phyloP scores from a whole-genome alignment of 2,329 filamentous ascomycete genomes.

The Diplodia seriata region DNA sequence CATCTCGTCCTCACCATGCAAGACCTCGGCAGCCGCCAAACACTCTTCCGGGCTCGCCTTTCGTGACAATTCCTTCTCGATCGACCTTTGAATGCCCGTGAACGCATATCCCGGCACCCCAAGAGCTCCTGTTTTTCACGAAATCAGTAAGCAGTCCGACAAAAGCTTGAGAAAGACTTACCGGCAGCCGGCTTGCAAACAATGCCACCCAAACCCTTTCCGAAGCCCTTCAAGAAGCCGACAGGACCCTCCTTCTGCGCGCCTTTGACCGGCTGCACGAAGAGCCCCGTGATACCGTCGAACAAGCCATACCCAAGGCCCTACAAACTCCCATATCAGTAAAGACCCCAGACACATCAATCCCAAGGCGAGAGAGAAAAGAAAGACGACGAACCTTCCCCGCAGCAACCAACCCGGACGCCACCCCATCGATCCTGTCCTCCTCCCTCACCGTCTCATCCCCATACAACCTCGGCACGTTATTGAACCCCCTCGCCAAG shows the following conservation, averaged over 20 bases:
- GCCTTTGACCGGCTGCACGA: conserved; percentile 37
- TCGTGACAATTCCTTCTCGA: background rate
- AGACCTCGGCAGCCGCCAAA: background rate
- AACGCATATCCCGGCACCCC: conserved; percentile 2
- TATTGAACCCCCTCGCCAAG: conserved; percentile 5
- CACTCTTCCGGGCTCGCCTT: background rate
- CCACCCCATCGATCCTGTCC: conserved; percentile 12
- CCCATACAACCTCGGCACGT: conserved; percentile 16
- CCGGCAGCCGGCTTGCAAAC: conserved; percentile 36
- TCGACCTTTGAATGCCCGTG: conserved; percentile 2
- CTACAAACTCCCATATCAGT: no score
- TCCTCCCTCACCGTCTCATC: conserved; percentile 32
- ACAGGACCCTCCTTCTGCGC: conserved; percentile 37
- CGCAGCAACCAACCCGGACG: conserved; percentile 4
- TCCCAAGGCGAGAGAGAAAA: no score
- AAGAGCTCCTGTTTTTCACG: background rate
- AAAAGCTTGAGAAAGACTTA: background rate
- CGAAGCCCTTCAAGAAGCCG: conserved; percentile 40
- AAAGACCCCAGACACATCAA: no score
- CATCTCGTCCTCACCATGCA: conserved; percentile 15
- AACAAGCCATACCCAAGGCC: conserved; percentile 37
- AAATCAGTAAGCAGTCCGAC: background rate
- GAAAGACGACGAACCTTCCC: conserved; percentile 6
- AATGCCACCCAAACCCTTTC: conserved; percentile 41
- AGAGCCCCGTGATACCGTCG: conserved; percentile 39